A percentile compares a stretch with the other conserved stretches of the same genome.
These are phyloP conservation scores for Penicillium rolfsii DNA, from an alignment of 2,329 filamentous ascomycete genomes.

Conservation along the genomic window DNA sequence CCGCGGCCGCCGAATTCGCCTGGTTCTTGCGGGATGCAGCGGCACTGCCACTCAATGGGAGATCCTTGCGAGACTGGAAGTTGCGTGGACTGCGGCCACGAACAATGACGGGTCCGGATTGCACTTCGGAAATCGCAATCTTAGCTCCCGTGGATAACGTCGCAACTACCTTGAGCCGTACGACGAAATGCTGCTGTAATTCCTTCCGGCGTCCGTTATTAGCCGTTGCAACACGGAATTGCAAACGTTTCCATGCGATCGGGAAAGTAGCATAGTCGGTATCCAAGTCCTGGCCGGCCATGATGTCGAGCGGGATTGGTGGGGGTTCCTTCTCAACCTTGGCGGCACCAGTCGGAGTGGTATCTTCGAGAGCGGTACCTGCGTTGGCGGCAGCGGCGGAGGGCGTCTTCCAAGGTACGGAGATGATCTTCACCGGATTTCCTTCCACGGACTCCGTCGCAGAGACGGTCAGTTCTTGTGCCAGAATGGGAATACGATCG, in stretches of 20 bases:
- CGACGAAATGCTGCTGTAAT: conserved; percentile 91
- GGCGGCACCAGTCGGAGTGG: conserved; percentile 49
- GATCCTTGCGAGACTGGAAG: conserved; percentile 91
- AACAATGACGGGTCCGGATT: conserved; percentile 89
- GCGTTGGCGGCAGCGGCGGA: conserved; percentile 61
- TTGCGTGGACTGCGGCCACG: conserved; percentile 90
- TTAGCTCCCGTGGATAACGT: conserved; percentile 83
- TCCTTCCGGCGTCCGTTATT: conserved; percentile 96
- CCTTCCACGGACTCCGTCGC: conserved; percentile 95
- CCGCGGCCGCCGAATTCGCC: conserved; percentile 36
- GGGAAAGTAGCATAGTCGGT: conserved; percentile 88
- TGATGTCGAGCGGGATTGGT: conserved; percentile 72
- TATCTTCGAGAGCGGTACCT: conserved; percentile 52
- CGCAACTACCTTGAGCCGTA: conserved; percentile 82
- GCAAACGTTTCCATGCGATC: conserved; percentile 89
- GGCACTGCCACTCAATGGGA: conserved; percentile 79
- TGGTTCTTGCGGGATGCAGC: conserved; percentile 75
- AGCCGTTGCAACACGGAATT: conserved; percentile 92
- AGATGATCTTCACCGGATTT: conserved; percentile 88
- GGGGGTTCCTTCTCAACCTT: conserved; percentile 84
- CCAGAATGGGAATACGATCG: conserved; percentile 78
- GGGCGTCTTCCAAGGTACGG: conserved; percentile 97
- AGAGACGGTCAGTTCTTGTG: conserved; percentile 83
- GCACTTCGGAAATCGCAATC: conserved; percentile 78
- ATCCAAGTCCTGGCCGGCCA: conserved; percentile 69